A percentile compares a stretch with the other conserved stretches of the same genome.
Conservation (phyloP, 345 rosid species). For the Rhizophora mangle region DNA sequence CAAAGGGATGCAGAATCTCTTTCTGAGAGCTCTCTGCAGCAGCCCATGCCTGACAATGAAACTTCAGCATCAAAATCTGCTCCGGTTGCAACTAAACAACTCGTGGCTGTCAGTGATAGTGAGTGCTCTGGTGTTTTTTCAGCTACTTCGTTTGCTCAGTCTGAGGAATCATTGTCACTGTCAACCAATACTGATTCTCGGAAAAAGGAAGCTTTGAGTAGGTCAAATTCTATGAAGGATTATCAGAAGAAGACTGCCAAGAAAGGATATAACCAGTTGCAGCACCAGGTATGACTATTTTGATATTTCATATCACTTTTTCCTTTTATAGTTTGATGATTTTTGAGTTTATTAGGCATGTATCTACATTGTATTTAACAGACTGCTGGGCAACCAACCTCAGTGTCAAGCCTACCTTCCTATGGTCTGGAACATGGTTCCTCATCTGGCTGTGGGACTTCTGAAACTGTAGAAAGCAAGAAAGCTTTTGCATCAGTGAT, state of each 20-base stretch:
- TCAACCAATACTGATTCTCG: slow-evolving; percentile 30
- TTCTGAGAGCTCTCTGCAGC: slow-evolving; percentile 35
- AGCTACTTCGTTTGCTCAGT: slow-evolving; percentile 21
- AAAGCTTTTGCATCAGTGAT: slow-evolving; percentile 20
- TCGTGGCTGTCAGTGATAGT: slow-evolving; percentile 23
- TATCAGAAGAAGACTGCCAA: slow-evolving; percentile 39
- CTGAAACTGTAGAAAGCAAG: slow-evolving; percentile 35
- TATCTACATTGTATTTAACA: slow-evolving; percentile 16
- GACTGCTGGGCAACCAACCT: slow-evolving; percentile 35
- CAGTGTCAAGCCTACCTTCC: slow-evolving; percentile 20
- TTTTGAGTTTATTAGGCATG: background rate
- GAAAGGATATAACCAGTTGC: slow-evolving; percentile 37
- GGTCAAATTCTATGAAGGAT: slow-evolving; percentile 56
- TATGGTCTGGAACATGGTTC: slow-evolving; percentile 27
- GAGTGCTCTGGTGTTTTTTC: slow-evolving; percentile 13
- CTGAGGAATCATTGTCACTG: slow-evolving; percentile 30
- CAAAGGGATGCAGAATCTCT: slow-evolving; percentile 36
- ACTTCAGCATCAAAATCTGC: slow-evolving; percentile 25
- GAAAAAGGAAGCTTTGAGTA: slow-evolving; percentile 37
- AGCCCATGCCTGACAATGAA: slow-evolving; percentile 36
- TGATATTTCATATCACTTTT: background rate
- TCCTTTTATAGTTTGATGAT: background rate
- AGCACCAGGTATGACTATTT: slow-evolving; percentile 42
- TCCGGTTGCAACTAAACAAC: slow-evolving; percentile 28
- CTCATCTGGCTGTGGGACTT: slow-evolving; percentile 28